Evolutionary conservation across 805 yeast genomes (phyloP).

Genomic region (Spathaspora passalidarum): DNA sequence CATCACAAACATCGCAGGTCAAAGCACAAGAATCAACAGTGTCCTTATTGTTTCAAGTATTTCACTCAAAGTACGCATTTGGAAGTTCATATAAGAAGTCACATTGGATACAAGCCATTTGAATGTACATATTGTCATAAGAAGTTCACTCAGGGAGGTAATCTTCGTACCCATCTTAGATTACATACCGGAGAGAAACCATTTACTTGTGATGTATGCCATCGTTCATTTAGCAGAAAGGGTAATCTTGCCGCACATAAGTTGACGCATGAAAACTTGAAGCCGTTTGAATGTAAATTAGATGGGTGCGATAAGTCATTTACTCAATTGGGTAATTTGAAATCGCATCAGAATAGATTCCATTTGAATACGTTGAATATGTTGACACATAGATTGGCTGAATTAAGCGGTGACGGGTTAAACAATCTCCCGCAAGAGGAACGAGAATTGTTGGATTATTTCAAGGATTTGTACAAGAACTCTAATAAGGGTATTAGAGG

Average conservation of each 20-base stretch:
- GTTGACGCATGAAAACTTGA: slow-evolving; percentile 73
- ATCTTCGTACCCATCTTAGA: slow-evolving; percentile 78
- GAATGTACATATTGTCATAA: slow-evolving; percentile 77
- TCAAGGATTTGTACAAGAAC: slow-evolving; percentile 79
- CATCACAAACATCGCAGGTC: slow-evolving; percentile 16
- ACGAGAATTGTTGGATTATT: slow-evolving; percentile 67
- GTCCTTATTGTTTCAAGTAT: slow-evolving; percentile 73
- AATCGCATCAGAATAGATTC: slow-evolving; percentile 90
- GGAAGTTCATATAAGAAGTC: slow-evolving; percentile 85
- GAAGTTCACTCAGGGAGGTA: slow-evolving; percentile 87
- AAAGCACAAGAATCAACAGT: slow-evolving; percentile 56
- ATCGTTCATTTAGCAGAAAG: slow-evolving; percentile 77
- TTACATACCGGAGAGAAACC: slow-evolving; percentile 94
- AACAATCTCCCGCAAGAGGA: slow-evolving; percentile 59
- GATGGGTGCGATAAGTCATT: slow-evolving; percentile 82
- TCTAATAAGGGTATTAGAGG: slow-evolving; percentile 91
- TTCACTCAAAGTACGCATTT: slow-evolving; percentile 90
- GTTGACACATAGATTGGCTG: slow-evolving; percentile 66
- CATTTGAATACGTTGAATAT: slow-evolving; percentile 69
- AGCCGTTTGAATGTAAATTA: slow-evolving; percentile 76
- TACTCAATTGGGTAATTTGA: slow-evolving; percentile 89
- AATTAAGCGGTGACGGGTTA: slow-evolving; percentile 45
- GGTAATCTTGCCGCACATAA: slow-evolving; percentile 90
- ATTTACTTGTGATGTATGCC: slow-evolving; percentile 73
- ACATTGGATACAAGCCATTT: slow-evolving; percentile 83